These are phyloP conservation scores for Vicia villosa DNA, from an alignment of 306 rosid species.

Conservation along the genomic window DNA sequence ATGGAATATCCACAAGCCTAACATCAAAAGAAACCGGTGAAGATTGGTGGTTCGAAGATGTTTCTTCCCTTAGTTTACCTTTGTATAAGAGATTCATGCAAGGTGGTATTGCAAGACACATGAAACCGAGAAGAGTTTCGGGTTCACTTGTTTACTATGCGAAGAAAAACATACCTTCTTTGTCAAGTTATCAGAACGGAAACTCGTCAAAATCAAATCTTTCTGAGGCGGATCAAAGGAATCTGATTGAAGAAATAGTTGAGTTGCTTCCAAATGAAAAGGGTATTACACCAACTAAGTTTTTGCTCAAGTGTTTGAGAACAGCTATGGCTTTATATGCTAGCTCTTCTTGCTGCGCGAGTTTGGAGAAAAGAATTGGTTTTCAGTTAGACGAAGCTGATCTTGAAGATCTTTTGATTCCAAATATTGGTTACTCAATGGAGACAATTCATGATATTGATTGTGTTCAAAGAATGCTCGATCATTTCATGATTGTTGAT, in stretches of 20 bases:
- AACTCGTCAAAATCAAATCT: slow-evolving; percentile 42
- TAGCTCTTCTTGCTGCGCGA: slow-evolving; percentile 56
- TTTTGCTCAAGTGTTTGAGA: slow-evolving; percentile 64
- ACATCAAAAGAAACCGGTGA: slow-evolving; percentile 52
- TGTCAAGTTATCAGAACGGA: slow-evolving; percentile 51
- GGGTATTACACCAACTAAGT: slow-evolving; percentile 63
- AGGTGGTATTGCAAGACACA: slow-evolving; percentile 57
- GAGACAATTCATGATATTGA: slow-evolving; percentile 87
- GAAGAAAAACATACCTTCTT: slow-evolving; percentile 59
- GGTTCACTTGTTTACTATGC: slow-evolving; percentile 79
- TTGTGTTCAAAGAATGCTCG: slow-evolving; percentile 84
- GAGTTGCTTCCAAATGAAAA: slow-evolving; percentile 64
- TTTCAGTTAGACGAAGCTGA: slow-evolving; percentile 73
- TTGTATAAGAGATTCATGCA: slow-evolving; percentile 63
- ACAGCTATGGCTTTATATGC: slow-evolving; percentile 70
- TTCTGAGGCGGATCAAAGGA: slow-evolving; percentile 69
- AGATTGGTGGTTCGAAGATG: slow-evolving; percentile 93
- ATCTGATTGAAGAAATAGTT: slow-evolving; percentile 71
- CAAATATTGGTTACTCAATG: slow-evolving; percentile 69
- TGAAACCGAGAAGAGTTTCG: slow-evolving; percentile 60
- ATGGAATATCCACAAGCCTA: slow-evolving; percentile 52
- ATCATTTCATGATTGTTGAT: slow-evolving; percentile 67
- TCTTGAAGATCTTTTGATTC: slow-evolving; percentile 82
- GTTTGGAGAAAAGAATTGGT: slow-evolving; percentile 70
- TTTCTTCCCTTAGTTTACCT: slow-evolving; percentile 56